phyloP scores from a whole-genome alignment of 1,284 basidiomycete genomes.

The Apiotrichum siamense region DNA sequence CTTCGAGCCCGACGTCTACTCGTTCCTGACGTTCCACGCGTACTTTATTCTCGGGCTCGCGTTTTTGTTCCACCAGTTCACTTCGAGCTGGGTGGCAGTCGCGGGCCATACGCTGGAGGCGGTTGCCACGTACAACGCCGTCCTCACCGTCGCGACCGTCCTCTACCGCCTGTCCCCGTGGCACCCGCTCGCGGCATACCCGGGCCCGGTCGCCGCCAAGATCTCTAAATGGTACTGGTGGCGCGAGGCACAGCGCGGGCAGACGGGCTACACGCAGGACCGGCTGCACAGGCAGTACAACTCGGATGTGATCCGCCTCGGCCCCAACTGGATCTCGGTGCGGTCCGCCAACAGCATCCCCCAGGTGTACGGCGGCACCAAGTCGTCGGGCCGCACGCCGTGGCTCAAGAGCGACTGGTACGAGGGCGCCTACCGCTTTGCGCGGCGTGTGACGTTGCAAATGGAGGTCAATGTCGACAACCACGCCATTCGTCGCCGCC shows the following conservation, averaged over 20 bases:
- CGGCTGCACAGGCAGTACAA: conserved; percentile 6
- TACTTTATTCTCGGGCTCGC: neutral
- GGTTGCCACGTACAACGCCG: neutral
- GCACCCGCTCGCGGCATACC: conserved; percentile 9
- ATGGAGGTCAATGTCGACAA: conserved; percentile 1
- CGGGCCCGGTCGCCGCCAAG: conserved; percentile 4
- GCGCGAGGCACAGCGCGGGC: conserved; percentile 3
- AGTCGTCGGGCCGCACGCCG: neutral
- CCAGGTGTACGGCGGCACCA: conserved; percentile 65
- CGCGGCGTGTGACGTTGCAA: conserved; percentile 5
- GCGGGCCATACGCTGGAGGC: neutral
- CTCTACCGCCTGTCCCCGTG: conserved; percentile 9
- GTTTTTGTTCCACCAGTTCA: neutral
- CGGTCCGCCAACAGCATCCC: conserved; percentile 70
- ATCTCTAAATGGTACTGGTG: conserved; percentile 8
- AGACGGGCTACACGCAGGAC: conserved; percentile 9
- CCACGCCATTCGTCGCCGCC: conserved; percentile 2
- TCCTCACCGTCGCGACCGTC: neutral
- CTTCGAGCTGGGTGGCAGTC: neutral
- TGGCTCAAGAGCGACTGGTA: conserved; percentile 13
- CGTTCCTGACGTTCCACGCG: neutral
- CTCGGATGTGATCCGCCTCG: conserved; percentile 63
- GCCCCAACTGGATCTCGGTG: conserved; percentile 78
- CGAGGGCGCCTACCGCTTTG: conserved; percentile 1
- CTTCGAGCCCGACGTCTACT: conserved; percentile 4